Evolutionary conservation across 2,329 filamentous ascomycete species (phyloP).

Genomic region (Fusarium paranaense): DNA sequence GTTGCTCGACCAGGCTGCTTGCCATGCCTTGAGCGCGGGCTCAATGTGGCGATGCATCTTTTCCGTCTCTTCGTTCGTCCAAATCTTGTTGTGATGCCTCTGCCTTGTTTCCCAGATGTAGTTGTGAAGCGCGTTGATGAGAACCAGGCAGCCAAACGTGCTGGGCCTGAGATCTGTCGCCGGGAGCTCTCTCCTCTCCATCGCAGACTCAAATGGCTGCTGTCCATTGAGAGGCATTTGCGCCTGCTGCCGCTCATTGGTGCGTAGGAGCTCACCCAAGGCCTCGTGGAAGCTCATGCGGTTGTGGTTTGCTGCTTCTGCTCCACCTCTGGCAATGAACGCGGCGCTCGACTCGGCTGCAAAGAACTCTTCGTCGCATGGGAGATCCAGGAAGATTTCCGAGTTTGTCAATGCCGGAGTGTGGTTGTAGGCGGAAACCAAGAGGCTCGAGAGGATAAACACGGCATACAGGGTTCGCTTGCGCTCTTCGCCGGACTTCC

Average conservation of each 20-base stretch:
- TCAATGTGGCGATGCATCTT: slow-evolving; percentile 97
- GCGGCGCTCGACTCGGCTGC: slow-evolving; percentile 83
- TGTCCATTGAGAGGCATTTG: slow-evolving; percentile 51
- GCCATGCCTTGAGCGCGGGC: slow-evolving; percentile 93
- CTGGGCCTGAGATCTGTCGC: slow-evolving; percentile 80
- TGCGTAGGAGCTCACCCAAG: slow-evolving; percentile 81
- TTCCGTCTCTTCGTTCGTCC: slow-evolving; percentile 93
- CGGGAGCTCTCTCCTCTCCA: slow-evolving; percentile 55
- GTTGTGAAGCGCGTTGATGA: slow-evolving; percentile 96
- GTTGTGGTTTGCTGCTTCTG: slow-evolving; percentile 75
- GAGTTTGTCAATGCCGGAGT: slow-evolving; percentile 92
- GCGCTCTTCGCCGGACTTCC: slow-evolving; percentile 89
- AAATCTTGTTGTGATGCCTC: slow-evolving; percentile 86
- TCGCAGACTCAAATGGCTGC: slow-evolving; percentile 25
- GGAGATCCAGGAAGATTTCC: slow-evolving; percentile 88
- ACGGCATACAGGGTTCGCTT: slow-evolving; percentile 93
- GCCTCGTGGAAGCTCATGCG: slow-evolving; percentile 84
- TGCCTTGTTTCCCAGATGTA: slow-evolving; percentile 99
- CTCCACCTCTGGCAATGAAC: slow-evolving; percentile 83
- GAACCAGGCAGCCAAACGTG: slow-evolving; percentile 88
- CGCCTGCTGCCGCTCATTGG: slow-evolving; percentile 75
- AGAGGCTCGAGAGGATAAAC: slow-evolving; percentile 89
- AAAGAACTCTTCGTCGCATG: slow-evolving; percentile 94
- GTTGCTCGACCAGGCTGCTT: slow-evolving; percentile 89
- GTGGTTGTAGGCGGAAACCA: slow-evolving; percentile 94